A percentile compares a stretch with the other conserved stretches of the same genome.
Evolutionary conservation across 805 yeast species (phyloP).

Genomic region (Maudiozyma bulderi): DNA sequence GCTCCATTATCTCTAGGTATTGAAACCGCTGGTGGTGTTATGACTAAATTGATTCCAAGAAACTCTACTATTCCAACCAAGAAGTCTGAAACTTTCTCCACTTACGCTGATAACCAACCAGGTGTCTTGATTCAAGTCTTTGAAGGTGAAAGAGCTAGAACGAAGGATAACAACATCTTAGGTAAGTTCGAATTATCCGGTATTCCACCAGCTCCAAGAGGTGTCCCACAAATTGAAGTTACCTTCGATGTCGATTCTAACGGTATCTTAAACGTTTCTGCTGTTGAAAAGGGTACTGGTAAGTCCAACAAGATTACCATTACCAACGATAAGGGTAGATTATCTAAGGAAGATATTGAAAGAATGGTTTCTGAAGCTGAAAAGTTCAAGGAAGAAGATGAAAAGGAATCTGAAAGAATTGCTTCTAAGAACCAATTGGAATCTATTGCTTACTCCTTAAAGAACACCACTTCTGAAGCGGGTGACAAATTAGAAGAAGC

Average conservation of each 20-base stretch:
- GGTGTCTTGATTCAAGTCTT: constrained; percentile 97
- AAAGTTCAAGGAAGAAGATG: constrained; percentile 95
- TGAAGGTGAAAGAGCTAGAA: constrained; percentile 97
- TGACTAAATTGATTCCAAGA: constrained; percentile 98
- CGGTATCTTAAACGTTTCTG: constrained; percentile 95
- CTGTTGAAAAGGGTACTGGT: constrained; percentile 98
- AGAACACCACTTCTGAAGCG: constrained; percentile 69
- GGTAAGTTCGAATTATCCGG: constrained; percentile 96
- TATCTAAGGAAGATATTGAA: constrained; percentile 95
- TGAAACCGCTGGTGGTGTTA: constrained; percentile 99
- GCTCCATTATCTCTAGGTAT: constrained; percentile 98
- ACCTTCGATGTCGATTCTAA: constrained; percentile 95
- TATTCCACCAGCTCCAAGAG: constrained; percentile 98
- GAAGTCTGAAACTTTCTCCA: constrained; percentile 96
- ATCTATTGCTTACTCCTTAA: constrained; percentile 90
- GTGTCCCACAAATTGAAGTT: constrained; percentile 97
- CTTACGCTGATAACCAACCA: constrained; percentile 98
- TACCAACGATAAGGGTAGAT: constrained; percentile 98
- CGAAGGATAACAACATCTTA: constrained; percentile 92
- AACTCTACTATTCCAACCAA: constrained; percentile 98
- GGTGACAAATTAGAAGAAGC: constrained; percentile 70
- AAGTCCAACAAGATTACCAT: constrained; percentile 93
- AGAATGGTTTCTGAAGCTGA: constrained; percentile 97
- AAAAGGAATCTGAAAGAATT: constrained; percentile 86
- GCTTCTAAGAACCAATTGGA: constrained; percentile 93